phyloP scores from a whole-genome alignment of 441 rosid species.

The Populus hybrid region DNA sequence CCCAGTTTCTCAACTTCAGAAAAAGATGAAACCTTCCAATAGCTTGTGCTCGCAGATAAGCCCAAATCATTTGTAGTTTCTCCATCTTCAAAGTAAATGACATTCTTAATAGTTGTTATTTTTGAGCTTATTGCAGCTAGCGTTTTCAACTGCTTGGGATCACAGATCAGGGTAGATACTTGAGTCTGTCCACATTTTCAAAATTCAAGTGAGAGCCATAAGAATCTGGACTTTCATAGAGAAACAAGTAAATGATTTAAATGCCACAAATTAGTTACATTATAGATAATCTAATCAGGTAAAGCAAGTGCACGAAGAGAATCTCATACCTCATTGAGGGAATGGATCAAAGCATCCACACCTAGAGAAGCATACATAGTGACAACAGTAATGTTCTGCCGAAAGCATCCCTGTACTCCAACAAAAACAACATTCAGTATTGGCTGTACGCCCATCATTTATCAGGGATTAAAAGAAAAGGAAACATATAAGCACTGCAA shows the following conservation, averaged over 20 bases:
- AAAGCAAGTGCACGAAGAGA: constrained; percentile 3
- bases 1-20: constrained; percentile 83
- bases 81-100: constrained; percentile 73
- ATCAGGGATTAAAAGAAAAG: neutral
- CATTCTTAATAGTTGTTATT: constrained; percentile 49
- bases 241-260: neutral
- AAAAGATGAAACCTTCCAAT: constrained; percentile 63
- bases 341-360: constrained; percentile 79
- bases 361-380: constrained; percentile 96
- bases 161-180: constrained; percentile 82
- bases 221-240: neutral
- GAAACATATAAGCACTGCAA: neutral
- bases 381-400: constrained; percentile 73
- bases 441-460: constrained; percentile 2
- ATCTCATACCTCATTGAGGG: constrained; percentile 75
- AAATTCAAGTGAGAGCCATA: constrained; percentile 9
- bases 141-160: constrained; percentile 71
- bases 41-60: constrained; percentile 30
- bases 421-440: constrained; percentile 18
- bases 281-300: neutral
- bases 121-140: constrained; percentile 56
- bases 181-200: constrained; percentile 56
- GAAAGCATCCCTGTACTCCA: constrained; percentile 73
- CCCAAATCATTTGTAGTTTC: constrained; percentile 41
- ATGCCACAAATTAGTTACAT: neutral